Percentiles rank a stretch among this genome's conserved stretches.
Conservation (phyloP, 2,329 filamentous ascomycete species). For the Alternaria sp. region DNA sequence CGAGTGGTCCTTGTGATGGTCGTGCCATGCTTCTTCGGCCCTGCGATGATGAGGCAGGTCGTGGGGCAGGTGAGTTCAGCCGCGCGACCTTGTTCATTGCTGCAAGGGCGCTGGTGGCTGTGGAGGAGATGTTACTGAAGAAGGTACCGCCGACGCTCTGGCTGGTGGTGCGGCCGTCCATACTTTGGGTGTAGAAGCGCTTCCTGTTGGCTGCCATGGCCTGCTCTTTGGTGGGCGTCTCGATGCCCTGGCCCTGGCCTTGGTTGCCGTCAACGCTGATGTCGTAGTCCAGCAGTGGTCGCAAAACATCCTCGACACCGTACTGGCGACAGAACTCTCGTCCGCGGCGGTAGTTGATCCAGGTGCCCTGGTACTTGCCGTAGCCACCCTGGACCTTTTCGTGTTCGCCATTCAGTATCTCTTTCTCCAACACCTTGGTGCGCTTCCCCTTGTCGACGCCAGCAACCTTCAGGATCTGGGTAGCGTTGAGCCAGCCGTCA, state of each 20-base stretch:
- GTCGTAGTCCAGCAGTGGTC: conserved; percentile 80
- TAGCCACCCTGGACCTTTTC: conserved; percentile 99
- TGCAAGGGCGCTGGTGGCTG: conserved; percentile 90
- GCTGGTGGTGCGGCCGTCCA: conserved; percentile 73
- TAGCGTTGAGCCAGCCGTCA: conserved; percentile 97
- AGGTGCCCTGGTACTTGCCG: conserved; percentile 98
- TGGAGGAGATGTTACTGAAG: conserved; percentile 95
- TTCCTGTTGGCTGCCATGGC: conserved; percentile 94
- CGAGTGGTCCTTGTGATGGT: conserved; percentile 72
- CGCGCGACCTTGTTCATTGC: conserved; percentile 93
- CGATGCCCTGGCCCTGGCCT: conserved; percentile 77
- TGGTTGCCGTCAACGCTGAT: conserved; percentile 77
- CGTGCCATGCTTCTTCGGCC: conserved; percentile 75
- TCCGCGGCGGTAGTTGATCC: conserved; percentile 94
- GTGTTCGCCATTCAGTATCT: conserved; percentile 94
- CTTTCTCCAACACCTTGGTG: conserved; percentile 97
- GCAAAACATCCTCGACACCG: conserved; percentile 78
- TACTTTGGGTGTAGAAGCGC: conserved; percentile 81
- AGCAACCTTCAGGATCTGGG: conserved; percentile 96
- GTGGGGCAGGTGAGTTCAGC: conserved; percentile 82
- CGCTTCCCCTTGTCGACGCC: conserved; percentile 97
- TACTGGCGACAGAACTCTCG: conserved; percentile 87
- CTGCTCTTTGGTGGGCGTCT: conserved; percentile 98
- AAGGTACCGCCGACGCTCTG: conserved; percentile 80
- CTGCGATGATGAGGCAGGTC: conserved; percentile 68